These are phyloP conservation scores for Penicillium salamii DNA, from an alignment of 495 filamentous ascomycete species.

Conservation along the genomic window DNA sequence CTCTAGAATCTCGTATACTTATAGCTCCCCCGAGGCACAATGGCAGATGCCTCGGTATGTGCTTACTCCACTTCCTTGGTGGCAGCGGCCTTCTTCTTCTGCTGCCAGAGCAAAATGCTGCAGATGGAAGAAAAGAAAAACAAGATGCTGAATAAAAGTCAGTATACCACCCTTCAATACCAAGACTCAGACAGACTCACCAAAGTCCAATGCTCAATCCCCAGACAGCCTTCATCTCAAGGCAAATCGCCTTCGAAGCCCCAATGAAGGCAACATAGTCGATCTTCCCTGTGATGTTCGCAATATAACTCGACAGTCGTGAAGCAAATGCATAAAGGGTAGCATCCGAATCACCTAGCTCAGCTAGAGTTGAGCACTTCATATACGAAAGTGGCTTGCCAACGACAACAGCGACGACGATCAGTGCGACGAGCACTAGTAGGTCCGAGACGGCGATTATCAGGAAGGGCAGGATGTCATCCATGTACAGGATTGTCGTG, in stretches of 20 bases:
- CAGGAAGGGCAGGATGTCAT: constrained; percentile 70
- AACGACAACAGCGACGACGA: constrained; percentile 66
- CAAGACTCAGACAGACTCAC: constrained; percentile 36
- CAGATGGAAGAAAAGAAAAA: constrained; percentile 65
- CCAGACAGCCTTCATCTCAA: constrained; percentile 87
- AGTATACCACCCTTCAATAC: constrained; percentile 2
- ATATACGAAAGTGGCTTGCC: constrained; percentile 80
- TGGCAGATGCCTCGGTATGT: no score
- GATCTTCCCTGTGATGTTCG: constrained; percentile 40
- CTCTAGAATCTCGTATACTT: no score
- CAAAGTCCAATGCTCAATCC: constrained; percentile 80
- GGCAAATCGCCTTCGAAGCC: constrained; percentile 68
- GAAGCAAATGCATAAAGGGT: constrained; percentile 46
- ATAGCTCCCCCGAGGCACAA: no score
- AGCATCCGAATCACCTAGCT: constrained; percentile 29
- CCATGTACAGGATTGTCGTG: constrained; percentile 72
- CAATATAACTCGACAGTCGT: constrained; percentile 38
- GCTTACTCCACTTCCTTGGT: constrained; percentile 22
- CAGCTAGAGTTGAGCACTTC: constrained; percentile 60
- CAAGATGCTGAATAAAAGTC: constrained; percentile 50
- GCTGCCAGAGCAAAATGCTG: constrained; percentile 57
- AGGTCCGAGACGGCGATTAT: constrained; percentile 62
- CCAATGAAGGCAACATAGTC: constrained; percentile 61
- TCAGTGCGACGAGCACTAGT: constrained; percentile 65
- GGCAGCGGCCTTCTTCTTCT: constrained; percentile 44